Percentiles rank a stretch among this genome's conserved stretches.
Evolutionary conservation across 2,329 filamentous ascomycete genomes (phyloP).

Genomic region (Cercospora nicotianae): DNA sequence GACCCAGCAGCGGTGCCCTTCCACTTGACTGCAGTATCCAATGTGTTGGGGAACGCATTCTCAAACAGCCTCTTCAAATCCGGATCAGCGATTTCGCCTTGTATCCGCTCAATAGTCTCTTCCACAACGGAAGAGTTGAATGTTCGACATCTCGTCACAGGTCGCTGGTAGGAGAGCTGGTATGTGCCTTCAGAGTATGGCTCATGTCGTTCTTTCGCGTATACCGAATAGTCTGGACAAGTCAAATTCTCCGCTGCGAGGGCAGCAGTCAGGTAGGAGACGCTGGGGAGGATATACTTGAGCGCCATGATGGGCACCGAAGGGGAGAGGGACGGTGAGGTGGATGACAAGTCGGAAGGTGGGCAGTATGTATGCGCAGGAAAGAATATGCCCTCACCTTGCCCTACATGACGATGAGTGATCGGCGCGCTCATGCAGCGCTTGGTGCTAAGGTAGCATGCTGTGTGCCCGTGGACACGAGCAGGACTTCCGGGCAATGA

Average conservation of each 20-base stretch:
- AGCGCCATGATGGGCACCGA: slow-evolving; percentile 11
- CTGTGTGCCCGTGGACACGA: neutral
- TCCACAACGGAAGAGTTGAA: slow-evolving; percentile 50
- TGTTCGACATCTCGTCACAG: slow-evolving; percentile 47
- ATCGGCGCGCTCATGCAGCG: slow-evolving; percentile 11
- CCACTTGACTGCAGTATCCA: slow-evolving; percentile 73
- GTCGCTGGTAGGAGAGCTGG: slow-evolving; percentile 49
- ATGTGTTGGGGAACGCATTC: slow-evolving; percentile 72
- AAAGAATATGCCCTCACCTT: neutral
- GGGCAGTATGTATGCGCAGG: neutral
- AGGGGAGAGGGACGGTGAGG: neutral
- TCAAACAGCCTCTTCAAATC: slow-evolving; percentile 70
- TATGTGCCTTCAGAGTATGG: slow-evolving; percentile 48
- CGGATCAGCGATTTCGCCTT: slow-evolving; percentile 44
- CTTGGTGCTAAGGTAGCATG: neutral
- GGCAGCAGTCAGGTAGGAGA: slow-evolving; percentile 5
- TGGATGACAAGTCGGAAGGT: neutral
- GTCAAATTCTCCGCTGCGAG: slow-evolving; percentile 22
- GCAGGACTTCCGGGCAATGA: neutral
- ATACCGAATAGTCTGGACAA: slow-evolving; percentile 47
- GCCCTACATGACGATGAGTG: neutral
- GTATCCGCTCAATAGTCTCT: slow-evolving; percentile 38
- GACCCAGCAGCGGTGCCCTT: slow-evolving; percentile 52
- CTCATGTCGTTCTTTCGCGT: slow-evolving; percentile 43
- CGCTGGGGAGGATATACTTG: slow-evolving; percentile 15